Evolutionary conservation across 2,329 filamentous ascomycete genomes (phyloP).

Genomic region (Aspergillus sp.): DNA sequence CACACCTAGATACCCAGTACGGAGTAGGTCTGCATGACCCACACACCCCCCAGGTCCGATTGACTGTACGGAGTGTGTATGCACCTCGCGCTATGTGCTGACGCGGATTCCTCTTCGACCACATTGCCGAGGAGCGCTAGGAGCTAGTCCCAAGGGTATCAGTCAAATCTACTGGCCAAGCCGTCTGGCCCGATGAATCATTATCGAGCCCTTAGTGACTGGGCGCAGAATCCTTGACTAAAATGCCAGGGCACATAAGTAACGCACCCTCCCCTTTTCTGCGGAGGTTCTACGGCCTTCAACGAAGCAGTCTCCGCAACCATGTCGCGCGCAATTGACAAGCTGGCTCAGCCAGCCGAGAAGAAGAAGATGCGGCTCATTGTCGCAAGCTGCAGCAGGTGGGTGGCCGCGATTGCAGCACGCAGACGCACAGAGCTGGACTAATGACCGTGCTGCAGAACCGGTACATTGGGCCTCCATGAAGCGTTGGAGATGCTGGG

Average conservation of each 20-base stretch:
- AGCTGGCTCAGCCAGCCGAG: slow-evolving; percentile 12
- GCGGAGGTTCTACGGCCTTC: neutral
- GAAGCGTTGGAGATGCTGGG: slow-evolving; percentile 20
- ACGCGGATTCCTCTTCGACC: neutral
- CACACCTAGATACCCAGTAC: no score
- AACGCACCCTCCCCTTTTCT: neutral
- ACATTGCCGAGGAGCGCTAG: neutral
- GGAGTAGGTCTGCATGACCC: no score
- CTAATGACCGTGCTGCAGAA: slow-evolving; percentile 8
- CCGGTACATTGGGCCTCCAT: slow-evolving; percentile 23
- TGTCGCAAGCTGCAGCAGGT: slow-evolving; percentile 23
- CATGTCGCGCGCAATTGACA: slow-evolving; percentile 22
- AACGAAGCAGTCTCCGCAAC: neutral
- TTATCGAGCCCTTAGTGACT: neutral
- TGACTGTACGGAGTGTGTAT: no score
- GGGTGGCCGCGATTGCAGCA: neutral
- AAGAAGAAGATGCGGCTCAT: slow-evolving; percentile 20
- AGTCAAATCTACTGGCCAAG: neutral
- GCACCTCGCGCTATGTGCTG: neutral
- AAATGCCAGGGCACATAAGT: neutral
- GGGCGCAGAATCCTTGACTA: neutral
- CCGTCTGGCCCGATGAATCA: neutral
- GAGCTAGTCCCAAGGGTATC: neutral
- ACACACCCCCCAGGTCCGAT: no score
- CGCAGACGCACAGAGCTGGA: neutral